Percentiles rank a stretch among this genome's conserved stretches.
phyloP scores from a whole-genome alignment of 2,329 filamentous ascomycete genomes.

The Trichothecium roseum region DNA sequence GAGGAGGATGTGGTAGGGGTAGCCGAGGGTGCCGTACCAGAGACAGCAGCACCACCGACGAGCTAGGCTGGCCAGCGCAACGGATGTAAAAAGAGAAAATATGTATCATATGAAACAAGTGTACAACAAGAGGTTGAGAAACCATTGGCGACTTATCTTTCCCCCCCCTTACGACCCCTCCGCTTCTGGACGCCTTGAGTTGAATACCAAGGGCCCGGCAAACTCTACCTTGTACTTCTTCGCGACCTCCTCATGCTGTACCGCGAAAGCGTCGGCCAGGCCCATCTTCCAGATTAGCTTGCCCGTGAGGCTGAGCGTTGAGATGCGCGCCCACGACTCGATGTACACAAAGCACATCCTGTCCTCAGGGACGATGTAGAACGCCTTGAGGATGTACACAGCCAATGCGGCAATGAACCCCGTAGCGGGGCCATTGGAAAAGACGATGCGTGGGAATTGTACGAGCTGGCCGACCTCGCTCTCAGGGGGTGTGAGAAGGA shows the following conservation, averaged over 20 bases:
- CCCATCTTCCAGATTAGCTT: conserved; percentile 54
- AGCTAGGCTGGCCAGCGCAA: conserved; percentile 11
- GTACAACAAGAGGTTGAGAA: not conserved
- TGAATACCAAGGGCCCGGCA: conserved; percentile 29
- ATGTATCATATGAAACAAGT: not conserved
- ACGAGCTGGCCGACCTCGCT: conserved; percentile 12
- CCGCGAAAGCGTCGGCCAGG: conserved; percentile 68
- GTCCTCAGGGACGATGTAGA: conserved; percentile 31
- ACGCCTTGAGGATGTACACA: conserved; percentile 36
- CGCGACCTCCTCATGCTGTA: conserved; percentile 66
- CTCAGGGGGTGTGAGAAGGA: conserved; percentile 33
- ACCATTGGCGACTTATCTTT: conserved; percentile 2
- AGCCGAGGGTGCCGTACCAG: conserved; percentile 4
- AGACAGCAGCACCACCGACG: conserved; percentile 2
- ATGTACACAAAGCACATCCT: conserved; percentile 72
- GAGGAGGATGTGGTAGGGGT: conserved; percentile 12
- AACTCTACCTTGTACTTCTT: conserved; percentile 28
- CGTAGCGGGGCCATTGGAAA: conserved; percentile 84
- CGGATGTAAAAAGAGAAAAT: conserved; percentile 5
- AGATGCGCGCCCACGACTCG: conserved; percentile 86
- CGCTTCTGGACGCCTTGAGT: conserved; percentile 15
- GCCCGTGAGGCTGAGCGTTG: conserved; percentile 74
- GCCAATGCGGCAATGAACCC: conserved; percentile 61
- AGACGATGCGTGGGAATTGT: conserved; percentile 60
- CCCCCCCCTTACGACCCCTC: conserved; percentile 4